Evolutionary conservation across 2,329 filamentous ascomycete genomes (phyloP).

Genomic region (Teratosphaeria destructans): DNA sequence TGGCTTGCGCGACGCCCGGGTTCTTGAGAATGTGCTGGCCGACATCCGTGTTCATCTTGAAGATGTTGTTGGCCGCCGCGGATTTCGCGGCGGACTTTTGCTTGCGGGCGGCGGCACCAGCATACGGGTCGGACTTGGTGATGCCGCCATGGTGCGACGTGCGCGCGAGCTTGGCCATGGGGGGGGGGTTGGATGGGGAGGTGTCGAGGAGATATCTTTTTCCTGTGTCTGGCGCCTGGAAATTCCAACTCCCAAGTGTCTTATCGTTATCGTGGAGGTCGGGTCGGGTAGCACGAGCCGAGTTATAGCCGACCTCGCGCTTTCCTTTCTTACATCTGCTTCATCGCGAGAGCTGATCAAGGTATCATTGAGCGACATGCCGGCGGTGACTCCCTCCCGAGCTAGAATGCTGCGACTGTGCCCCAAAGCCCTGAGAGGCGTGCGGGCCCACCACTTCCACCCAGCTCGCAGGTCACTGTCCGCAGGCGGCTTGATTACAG

Average conservation of each 20-base stretch:
- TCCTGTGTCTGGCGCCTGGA: background rate
- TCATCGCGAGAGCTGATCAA: too few relatives aligned
- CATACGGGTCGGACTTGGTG: slow-evolving; percentile 33
- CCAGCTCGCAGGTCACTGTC: too few relatives aligned
- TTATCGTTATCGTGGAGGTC: background rate
- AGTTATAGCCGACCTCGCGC: background rate
- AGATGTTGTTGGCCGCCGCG: slow-evolving; percentile 59
- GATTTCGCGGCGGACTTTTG: slow-evolving; percentile 27
- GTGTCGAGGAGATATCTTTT: too few relatives aligned
- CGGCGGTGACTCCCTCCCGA: too few relatives aligned
- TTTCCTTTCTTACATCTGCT: background rate
- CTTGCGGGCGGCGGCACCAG: slow-evolving; percentile 36
- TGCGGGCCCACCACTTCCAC: too few relatives aligned
- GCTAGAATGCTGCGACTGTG: background rate
- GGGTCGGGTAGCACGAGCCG: background rate
- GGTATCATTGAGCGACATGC: too few relatives aligned
- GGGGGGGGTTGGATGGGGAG: background rate
- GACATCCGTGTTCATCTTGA: slow-evolving; percentile 92
- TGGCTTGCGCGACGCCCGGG: slow-evolving; percentile 69
- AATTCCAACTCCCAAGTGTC: background rate
- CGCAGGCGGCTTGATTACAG: too few relatives aligned
- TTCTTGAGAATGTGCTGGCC: slow-evolving; percentile 92
- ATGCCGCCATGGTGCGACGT: slow-evolving; percentile 29
- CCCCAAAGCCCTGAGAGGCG: too few relatives aligned
- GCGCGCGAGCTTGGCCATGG: slow-evolving; percentile 35